These are phyloP conservation scores for Aegilops speltoides DNA, from an alignment of 176 grass and related monocot species.

Conservation along the genomic window DNA sequence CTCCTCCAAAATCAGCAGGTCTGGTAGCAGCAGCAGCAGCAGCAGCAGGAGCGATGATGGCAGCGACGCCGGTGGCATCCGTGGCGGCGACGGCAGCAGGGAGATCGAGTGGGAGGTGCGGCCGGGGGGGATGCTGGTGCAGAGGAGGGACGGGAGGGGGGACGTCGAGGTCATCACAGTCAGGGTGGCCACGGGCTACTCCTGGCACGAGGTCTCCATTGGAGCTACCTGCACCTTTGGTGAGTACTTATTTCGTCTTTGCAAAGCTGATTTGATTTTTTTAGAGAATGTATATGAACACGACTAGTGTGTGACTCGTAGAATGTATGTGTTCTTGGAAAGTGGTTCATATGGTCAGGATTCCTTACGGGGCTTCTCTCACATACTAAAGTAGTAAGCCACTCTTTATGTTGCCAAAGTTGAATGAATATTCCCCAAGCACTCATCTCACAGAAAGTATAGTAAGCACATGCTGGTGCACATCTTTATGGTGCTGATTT, in stretches of 20 bases:
- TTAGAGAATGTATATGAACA: neutral
- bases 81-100: neutral
- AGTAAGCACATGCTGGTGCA: too few relatives aligned
- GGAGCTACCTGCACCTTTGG: constrained; percentile 86
- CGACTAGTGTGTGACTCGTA: neutral
- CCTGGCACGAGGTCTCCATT: constrained; percentile 81
- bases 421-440: neutral
- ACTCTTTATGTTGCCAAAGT: neutral
- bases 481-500: too few relatives aligned
- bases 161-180: constrained; percentile 61
- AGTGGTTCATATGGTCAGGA: neutral
- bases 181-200: constrained; percentile 70
- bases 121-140: constrained; percentile 95
- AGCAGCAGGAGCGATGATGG: neutral
- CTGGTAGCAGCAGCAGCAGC: neutral
- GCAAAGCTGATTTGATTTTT: neutral
- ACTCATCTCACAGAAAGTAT: too few relatives aligned
- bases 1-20: constrained; percentile 52
- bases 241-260: constrained; percentile 21
- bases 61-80: neutral
- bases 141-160: constrained; percentile 72
- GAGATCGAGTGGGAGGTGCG: constrained; percentile 94
- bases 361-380: neutral
- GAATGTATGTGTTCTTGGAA: neutral
- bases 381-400: neutral